Base-by-base conservation (phyloP, 768 basidiomycete species). In the Pilatotrama ljubarskyi region DNA sequence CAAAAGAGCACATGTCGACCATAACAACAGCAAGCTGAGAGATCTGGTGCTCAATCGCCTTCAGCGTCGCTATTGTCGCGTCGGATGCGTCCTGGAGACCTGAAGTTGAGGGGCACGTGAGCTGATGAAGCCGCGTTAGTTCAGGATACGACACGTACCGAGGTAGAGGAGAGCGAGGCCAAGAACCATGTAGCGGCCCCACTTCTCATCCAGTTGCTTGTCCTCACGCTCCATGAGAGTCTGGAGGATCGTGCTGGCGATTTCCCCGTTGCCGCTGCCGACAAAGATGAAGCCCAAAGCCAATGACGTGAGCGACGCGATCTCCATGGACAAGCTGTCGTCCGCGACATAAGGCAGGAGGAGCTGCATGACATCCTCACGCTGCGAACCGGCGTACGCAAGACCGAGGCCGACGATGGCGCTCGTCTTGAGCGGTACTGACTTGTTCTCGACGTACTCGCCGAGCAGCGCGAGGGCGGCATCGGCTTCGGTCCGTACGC, bases 241-340 rank as follows among this genome's bases (percentile, higher is more conserved):
- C 76, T 96, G 94, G 69, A 98, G 76, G 56, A 99, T 94, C 0
- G 88, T 86, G 58, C 86, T 85, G 8, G 93, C 89, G 15, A 97
- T 86, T 64, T 99, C 97, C 5, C 95, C 95, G 64, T 98, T 90
- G 49, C 88, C 93, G 68, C 94, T 95, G 17, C 96, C 96, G 22
- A 96, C 95, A 68, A 93, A 97, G 53, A 98, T 87, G 74, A 98
- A 96, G 1, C 96, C 96, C 10, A 98, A 82, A 0, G 96, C 86
- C 15, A 99, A 79, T 0, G 95, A 87, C 17, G 95, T 86, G 56
- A 96, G 79, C 44, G 90, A 84, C 2, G 87, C 86, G 42, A 99
- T 85, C 73, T 98, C 96, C 87, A 94, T 96, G 18, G 90, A 87
- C 35, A 86, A 77, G 4, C 78, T 74, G 24, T 95, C 93, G 66